Evolutionary conservation across 2,329 filamentous ascomycete species (phyloP).

Genomic region (Rutstroemia sp.): DNA sequence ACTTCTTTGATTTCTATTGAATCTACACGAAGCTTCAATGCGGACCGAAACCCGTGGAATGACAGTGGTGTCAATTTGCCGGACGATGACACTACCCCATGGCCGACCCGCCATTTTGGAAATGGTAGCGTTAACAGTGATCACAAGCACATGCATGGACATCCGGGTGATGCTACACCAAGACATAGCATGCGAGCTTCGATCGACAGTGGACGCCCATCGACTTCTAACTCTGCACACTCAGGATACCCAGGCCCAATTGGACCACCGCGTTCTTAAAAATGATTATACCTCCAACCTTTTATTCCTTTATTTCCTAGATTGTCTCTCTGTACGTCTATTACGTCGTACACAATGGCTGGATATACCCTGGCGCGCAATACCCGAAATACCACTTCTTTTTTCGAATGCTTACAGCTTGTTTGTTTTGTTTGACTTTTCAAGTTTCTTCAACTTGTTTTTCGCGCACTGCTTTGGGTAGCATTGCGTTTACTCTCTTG

Average conservation of each 20-base stretch:
- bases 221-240: conserved; percentile 89
- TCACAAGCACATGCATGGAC: conserved; percentile 52
- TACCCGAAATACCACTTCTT: conserved; percentile 28
- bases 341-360: conserved; percentile 24
- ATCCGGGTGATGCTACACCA: conserved; percentile 75
- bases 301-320: conserved; percentile 26
- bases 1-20: conserved; percentile 94
- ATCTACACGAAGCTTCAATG: conserved; percentile 81
- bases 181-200: conserved; percentile 78
- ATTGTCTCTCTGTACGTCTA: conserved; percentile 13
- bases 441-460: conserved; percentile 9
- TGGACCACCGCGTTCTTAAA: conserved; percentile 71
- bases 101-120: conserved; percentile 54
- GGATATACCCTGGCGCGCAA: conserved; percentile 32
- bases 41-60: conserved; percentile 96
- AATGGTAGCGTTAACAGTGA: conserved; percentile 55
- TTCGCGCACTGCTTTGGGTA: conserved; percentile 5
- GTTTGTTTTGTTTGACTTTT: conserved; percentile 14
- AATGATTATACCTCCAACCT: conserved; percentile 1
- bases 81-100: conserved; percentile 68
- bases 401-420: conserved; percentile 20
- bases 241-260: conserved; percentile 93
- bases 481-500: not conserved
- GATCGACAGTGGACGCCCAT: conserved; percentile 85
- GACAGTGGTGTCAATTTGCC: conserved; percentile 92